Base-by-base conservation (phyloP, 208 protist genomes). In the Spongospora subterranea region DNA sequence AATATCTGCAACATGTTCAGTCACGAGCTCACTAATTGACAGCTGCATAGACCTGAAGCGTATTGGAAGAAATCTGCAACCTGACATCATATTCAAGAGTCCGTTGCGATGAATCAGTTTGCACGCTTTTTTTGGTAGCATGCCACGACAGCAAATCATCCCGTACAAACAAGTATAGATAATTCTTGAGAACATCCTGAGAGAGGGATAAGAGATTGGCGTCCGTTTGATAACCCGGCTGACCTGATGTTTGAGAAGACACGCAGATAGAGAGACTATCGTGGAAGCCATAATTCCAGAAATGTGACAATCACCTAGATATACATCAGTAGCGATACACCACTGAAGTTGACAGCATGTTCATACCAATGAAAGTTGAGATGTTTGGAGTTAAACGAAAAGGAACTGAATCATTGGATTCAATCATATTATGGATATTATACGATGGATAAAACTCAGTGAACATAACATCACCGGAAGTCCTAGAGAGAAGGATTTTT, bases 91-190 rank as follows among this genome's bases (percentile, higher is more conserved):
- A 60, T 43, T 46, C 88, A 43, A 89, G 40, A 43, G 88, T 43
- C 6, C 45, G 88, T 24, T 60, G 88, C 29, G 46, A 1, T 13
- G 45, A 60, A 60, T 89, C 88, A 13, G 40, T 46, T 46, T 60
- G 40, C 29, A 64, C 40, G 32, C 20, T 39, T 76, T 89, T 91
- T 46, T 91, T 91, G 38, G 90, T 91, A 13, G 90, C 88, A 77
- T 91, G 65, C 90, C 90, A 91, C 1, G 90, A 91, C n/a, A 91
- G 32, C n/a, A 91, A 45, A 45, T 91, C 90, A 89, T 91, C 90
- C 17, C 90, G 90, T 35, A 91, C 90, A 45, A 91, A 91, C 0
- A 91, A 38, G 76, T 77, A 91, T 29, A 91, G 38, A 46, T 91
- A 91, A 46, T 91, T 91, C 39, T 88, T 76, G 17, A 91, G 64